These are phyloP conservation scores for Phytophthora ramorum DNA, from an alignment of 352 stramenopile genomes.

Conservation along the genomic window DNA sequence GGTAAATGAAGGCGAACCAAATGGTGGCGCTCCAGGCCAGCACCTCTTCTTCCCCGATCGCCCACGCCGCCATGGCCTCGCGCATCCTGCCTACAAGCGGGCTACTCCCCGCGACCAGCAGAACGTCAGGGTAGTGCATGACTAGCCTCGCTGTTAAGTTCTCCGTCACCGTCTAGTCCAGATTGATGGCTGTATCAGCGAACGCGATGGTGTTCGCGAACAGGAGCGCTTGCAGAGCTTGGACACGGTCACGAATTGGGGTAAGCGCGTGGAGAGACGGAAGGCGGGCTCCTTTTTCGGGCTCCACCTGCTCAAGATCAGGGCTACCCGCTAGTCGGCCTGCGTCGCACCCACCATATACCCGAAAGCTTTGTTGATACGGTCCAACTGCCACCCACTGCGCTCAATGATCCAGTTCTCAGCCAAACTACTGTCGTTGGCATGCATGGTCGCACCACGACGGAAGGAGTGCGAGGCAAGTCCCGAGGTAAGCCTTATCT, in stretches of 20 bases:
- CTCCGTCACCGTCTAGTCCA: slow-evolving; percentile 8
- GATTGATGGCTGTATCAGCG: slow-evolving; percentile 1
- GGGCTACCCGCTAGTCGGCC: background rate
- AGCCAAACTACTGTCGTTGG: too few species aligned
- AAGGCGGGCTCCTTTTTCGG: slow-evolving; percentile 8
- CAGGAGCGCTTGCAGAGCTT: background rate
- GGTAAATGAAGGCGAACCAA: background rate
- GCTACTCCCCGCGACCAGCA: slow-evolving; percentile 1
- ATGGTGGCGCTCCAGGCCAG: slow-evolving; percentile 2
- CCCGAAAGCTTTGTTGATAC: too few species aligned
- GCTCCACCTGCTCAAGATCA: background rate
- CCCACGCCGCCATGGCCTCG: background rate
- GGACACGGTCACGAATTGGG: background rate
- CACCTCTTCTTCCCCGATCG: too few species aligned
- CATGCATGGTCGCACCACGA: slow-evolving; percentile 12
- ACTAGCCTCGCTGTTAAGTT: slow-evolving; percentile 8
- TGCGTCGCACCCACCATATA: too few species aligned
- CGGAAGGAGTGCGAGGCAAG: slow-evolving; percentile 20
- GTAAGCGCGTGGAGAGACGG: background rate
- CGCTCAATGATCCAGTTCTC: too few species aligned
- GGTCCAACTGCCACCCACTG: too few species aligned
- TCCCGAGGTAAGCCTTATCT: background rate
- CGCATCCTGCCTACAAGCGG: background rate
- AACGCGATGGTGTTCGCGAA: background rate
- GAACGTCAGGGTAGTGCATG: slow-evolving; percentile 16